Conservation (phyloP, 352 stramenopile species). For the Pythium dissotocum region DNA sequence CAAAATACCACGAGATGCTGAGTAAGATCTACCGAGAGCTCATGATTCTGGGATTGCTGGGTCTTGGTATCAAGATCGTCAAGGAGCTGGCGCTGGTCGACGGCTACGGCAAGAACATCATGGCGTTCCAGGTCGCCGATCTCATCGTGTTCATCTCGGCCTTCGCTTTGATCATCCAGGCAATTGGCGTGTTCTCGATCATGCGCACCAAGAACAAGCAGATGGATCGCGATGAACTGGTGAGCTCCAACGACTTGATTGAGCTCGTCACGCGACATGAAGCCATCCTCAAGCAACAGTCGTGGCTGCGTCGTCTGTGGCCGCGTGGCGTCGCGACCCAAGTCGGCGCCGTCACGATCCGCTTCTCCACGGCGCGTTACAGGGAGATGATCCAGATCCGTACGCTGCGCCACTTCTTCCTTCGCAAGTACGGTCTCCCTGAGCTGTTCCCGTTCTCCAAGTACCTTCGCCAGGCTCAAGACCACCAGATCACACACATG, state of each 20-base stretch:
- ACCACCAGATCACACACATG: constrained; percentile 75
- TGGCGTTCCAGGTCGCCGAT: constrained; percentile 39
- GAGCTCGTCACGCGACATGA: constrained; percentile 30
- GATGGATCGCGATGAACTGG: constrained; percentile 23
- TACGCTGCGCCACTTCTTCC: constrained; percentile 28
- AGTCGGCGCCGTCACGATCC: constrained; percentile 5
- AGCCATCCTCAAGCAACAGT: constrained; percentile 15
- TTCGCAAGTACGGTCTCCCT: constrained; percentile 22
- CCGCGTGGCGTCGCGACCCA: constrained; percentile 5
- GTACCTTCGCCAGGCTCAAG: constrained; percentile 67
- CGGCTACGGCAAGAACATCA: constrained; percentile 23
- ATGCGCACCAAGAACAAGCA: constrained; percentile 33
- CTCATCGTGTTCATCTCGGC: constrained; percentile 38
- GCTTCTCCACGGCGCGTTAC: constrained; percentile 12
- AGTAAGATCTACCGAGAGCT: constrained; percentile 44
- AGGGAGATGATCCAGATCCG: constrained; percentile 23
- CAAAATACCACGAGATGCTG: constrained; percentile 70
- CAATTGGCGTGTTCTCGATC: constrained; percentile 31
- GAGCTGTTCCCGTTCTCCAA: constrained; percentile 58
- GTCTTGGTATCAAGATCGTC: constrained; percentile 39
- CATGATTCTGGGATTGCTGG: constrained; percentile 33
- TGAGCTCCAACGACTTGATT: constrained; percentile 29
- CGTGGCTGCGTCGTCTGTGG: constrained; percentile 13
- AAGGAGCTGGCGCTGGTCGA: constrained; percentile 23
- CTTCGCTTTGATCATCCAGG: constrained; percentile 34